Evolutionary conservation across 306 rosid genomes (phyloP), one percentile per base, ranked within the genome.

Genomic region (Astragalus glycyphyllos): DNA sequence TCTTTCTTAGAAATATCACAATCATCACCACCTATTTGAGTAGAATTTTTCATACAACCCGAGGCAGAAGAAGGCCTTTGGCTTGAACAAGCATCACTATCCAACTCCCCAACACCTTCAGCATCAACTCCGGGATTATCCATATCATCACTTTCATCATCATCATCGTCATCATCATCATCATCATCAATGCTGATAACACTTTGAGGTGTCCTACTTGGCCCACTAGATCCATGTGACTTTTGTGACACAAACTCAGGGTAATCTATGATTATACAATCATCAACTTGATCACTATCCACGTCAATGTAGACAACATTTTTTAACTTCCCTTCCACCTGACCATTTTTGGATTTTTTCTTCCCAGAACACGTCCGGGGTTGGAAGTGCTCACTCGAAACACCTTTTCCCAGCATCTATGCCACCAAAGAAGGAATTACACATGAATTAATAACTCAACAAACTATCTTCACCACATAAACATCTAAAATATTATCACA

Each of bases 21-120:
- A 49, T 83, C 84, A 50, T 80, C 90, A 40, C 55, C 74, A 65
- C 84, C 84, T 40, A 77, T 59, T 46, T 71, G 62, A 13, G 74
- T 47, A 10, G 71, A 76, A 67, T 68, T 71, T 50, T 17, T 59
- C 78, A 17, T 7, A n/a, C 56, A 31, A 15, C 72, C 72, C 67
- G 82, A 67, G 8, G 69, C 42, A 54, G 85, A 65, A 74, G 77
- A 79, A 71, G 20, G 46, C 73, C 77, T 73, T 81, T 80, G 83
- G 79, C 83, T 86, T 54, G 96, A 89, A 73, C 85, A 82, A 50
- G 91, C 92, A 78, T 95, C 99, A 11, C 96, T 88, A 76, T 89
- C 96, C 68, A 85, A 76, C 14, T 89, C 96, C 48, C 88, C 90
- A 82, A 73, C 78, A 75, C 69, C 86, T 40, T 68, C 89, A 63